Evolutionary conservation across 176 grass and related monocot genomes (phyloP), one percentile per base, ranked within the genome.

Genomic region (Juncus inflexus): DNA sequence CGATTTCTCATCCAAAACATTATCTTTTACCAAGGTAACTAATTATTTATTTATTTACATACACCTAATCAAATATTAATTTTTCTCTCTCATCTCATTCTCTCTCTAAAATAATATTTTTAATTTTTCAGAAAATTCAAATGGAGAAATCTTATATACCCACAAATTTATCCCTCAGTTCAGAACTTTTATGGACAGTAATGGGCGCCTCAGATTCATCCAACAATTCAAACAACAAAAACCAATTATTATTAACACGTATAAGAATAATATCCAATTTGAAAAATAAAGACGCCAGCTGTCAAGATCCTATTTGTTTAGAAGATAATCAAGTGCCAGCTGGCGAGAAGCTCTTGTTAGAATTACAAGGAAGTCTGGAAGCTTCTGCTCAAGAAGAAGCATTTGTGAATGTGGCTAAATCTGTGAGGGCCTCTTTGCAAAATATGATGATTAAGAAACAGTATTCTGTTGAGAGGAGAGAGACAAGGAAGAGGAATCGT

Each of bases 391-490:
- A 92, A 75, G 83, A 92, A 15, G 88, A 76, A 84, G 74, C 78
- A 50, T 62, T 97, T 71, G 61, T 80, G 2, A 70, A 82, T 28
- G 83, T 86, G 35, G 72, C 82, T 11, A 61, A 79, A 16, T 79
- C 88, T 8, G 74, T 92, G 9, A 86, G 82, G 78, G 74, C 77
- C 2, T 90, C 88, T 7, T 80, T 92, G 88, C 85, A 91, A 15
- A 84, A 81, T 65, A 84, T 99, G 88, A 69, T 92, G 67, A 87
- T 84, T 68, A 97, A 92, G 75, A 97, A 97, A 74, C 69, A 97
- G n/a, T 97, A 97, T 62, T 86, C 82, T 1, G 74, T 84, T 13
- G 94, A 97, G 71, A 88, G 81, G 61, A 89, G 92, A 64, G 94
- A 97, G 70, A 75, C 83, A 35, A 53, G 85, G 72, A 92, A 97